Base-by-base conservation (phyloP, 1,284 basidiomycete species). In the Rhodotorula sp. region DNA sequence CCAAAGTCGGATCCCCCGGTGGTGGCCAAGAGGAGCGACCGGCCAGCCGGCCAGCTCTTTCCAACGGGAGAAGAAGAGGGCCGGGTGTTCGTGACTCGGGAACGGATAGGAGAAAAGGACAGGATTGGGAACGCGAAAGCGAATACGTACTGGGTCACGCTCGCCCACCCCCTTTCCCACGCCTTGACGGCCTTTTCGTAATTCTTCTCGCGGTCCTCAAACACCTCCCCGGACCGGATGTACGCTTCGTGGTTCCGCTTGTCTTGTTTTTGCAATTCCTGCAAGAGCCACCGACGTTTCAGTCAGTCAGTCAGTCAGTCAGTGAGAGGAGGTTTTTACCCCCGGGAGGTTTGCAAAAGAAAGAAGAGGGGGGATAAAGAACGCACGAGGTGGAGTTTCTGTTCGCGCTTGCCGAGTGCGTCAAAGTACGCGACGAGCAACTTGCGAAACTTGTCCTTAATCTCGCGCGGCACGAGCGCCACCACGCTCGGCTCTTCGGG, bases 161-260 rank as follows among this genome's bases (percentile, higher is more conserved):
- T 91, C 20, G 88, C 84, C 58, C 93, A 86, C 24, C 97, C 82
- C 70, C 94, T 92, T 82, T 99, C 95, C 77, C 97, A 96, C 48
- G 88, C 87, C 80, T 92, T 94, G 20, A 93, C 93, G 90, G 97
- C 95, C 82, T 93, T 95, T 83, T 99, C 96, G 80, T 98, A 99
- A 20, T 90, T 91, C 81, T 99, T 94, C 80, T 98, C 94, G 26
- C 96, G 88, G 81, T 99, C 96, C 80, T 99, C 96, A 77, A 99
- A 99, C 75, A 99, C 97, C 82, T 99, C 95, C 33, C 95, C 95
- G 1, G 93, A 97, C 51, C 93, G 91, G 78, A 99, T 98, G 80
- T 99, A 99, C 68, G 95, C 96, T 83, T 99, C 95, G 78, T 97
- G 95, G 77, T 99, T 99, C 62, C 90, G 87, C 75, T 89, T 88